phyloP scores from a whole-genome alignment of 208 protist species.

The Strigomonas culicis region DNA sequence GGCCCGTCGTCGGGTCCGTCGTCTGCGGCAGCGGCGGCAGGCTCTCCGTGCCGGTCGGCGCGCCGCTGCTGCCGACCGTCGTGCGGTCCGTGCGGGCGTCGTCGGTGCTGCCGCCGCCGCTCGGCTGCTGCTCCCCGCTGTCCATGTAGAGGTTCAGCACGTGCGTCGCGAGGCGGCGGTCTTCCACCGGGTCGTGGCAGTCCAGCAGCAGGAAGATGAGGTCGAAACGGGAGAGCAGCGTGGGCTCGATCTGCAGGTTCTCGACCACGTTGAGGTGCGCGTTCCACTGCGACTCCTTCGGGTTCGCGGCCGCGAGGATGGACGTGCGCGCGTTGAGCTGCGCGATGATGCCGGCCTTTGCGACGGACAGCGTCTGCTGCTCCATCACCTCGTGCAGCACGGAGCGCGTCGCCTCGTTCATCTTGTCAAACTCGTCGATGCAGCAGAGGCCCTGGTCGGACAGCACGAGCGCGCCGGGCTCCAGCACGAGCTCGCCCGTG shows the following conservation, averaged over 20 bases:
- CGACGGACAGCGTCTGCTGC: constrained; percentile 99
- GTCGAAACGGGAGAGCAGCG: constrained; percentile 98
- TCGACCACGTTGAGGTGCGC: constrained; percentile 95
- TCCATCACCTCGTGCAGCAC: constrained; percentile 99
- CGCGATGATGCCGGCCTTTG: constrained; percentile 99
- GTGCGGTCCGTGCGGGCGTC: constrained; percentile 9
- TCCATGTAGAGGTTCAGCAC: constrained; percentile 96
- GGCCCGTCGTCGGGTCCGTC: constrained; percentile 31
- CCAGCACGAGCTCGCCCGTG: constrained; percentile 97
- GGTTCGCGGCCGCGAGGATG: constrained; percentile 99
- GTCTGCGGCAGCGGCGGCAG: not conserved
- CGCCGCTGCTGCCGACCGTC: not conserved
- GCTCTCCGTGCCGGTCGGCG: constrained; percentile 14
- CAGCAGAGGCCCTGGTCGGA: constrained; percentile 99
- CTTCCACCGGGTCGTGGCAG: constrained; percentile 88
- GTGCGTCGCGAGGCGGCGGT: constrained; percentile 95
- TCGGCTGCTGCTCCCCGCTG: constrained; percentile 14
- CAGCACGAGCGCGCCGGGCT: constrained; percentile 98
- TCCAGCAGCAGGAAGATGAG: constrained; percentile 98
- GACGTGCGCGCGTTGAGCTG: constrained; percentile 98
- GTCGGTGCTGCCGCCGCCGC: not conserved
- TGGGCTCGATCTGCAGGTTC: constrained; percentile 98
- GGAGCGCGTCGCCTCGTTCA: constrained; percentile 97
- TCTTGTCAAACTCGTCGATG: constrained; percentile 99
- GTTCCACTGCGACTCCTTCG: constrained; percentile 98